Evolutionary conservation across 768 basidiomycete genomes (phyloP).

Genomic region (Mycena maculata): DNA sequence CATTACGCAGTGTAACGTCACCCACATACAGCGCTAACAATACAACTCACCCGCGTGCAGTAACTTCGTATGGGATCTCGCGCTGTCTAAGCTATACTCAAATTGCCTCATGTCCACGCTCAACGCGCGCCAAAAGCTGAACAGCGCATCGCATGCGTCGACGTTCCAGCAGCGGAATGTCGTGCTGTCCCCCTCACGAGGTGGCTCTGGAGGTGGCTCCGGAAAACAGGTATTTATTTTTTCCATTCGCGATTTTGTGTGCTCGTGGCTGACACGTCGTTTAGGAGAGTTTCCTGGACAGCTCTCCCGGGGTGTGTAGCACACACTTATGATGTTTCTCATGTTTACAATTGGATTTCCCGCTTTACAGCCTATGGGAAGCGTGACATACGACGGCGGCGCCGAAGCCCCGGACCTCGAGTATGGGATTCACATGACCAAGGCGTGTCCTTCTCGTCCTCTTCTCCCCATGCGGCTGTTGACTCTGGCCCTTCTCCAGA

Average conservation of each 20-base stretch:
- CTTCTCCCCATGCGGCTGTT: background rate
- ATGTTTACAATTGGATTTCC: too few species aligned
- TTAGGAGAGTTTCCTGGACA: conserved; percentile 16
- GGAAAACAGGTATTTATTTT: conserved; percentile 15
- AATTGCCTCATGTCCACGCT: conserved; percentile 62
- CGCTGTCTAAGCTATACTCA: conserved; percentile 59
- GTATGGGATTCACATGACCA: conserved; percentile 54
- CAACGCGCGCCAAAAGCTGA: conserved; percentile 54
- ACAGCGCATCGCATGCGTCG: conserved; percentile 38
- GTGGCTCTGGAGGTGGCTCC: conserved; percentile 32
- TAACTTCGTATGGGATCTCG: conserved; percentile 64
- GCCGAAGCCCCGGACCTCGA: conserved; percentile 32
- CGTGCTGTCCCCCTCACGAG: conserved; percentile 30
- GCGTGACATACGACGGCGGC: conserved; percentile 36
- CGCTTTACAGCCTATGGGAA: conserved; percentile 23
- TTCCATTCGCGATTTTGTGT: background rate
- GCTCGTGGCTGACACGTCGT: background rate
- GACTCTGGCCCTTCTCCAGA: conserved; percentile 34
- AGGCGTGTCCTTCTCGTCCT: conserved; percentile 37
- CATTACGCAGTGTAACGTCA: conserved; percentile 56
- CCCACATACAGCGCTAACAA: background rate
- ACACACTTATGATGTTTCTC: background rate
- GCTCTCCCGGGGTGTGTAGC: background rate
- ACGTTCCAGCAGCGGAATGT: conserved; percentile 39
- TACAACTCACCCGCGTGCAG: background rate